Evolutionary conservation across 805 yeast genomes (phyloP), one percentile per base, ranked within the genome.

Genomic region (Saccharomyces cerevisiae): DNA sequence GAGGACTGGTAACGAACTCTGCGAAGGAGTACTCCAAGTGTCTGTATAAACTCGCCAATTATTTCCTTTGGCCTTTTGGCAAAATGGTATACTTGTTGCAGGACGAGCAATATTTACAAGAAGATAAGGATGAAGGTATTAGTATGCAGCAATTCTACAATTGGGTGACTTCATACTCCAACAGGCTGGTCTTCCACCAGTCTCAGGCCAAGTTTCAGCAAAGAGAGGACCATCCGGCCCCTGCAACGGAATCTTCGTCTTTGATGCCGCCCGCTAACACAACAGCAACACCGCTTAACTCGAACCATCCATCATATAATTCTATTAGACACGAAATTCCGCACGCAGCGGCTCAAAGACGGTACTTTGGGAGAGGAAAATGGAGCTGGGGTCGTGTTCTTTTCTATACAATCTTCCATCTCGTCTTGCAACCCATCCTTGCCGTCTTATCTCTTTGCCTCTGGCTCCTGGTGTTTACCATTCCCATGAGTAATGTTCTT

Each of bases 401-500:
- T 11, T 92, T 89, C 64, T 94, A 83, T 65, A 1, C 83, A 2
- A 79, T 80, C 59, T 91, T 83, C 68, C 89, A 91, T 66, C 59
- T 80, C 3, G 57, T 87, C 3, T 65, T 91, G 28, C 85, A 83
- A 56, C 98, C 98, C 1, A 64, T 87, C 2, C 73, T 84, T 31
- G 66, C 75, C 14, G 2, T 79, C 0, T 74, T 89, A 6, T 78
- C 86, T 5, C 59, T 80, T 0, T 48, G 83, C 4, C 80, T 92
- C 61, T 94, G 97, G 97, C 69, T 92, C 41, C 69, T 80, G 36
- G 96, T 91, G 0, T 85, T 94, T 68, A 83, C 96, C 5, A 89
- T 92, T 49, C 99, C 99, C 46, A 89, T 94, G 95, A 83, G 95
- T 17, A 89, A 89, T 52, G 85, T 89, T 17, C 73, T 87, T 28